These are phyloP conservation scores for Paspalum vaginatum DNA, from an alignment of 176 grass and related monocot species.

Conservation along the genomic window DNA sequence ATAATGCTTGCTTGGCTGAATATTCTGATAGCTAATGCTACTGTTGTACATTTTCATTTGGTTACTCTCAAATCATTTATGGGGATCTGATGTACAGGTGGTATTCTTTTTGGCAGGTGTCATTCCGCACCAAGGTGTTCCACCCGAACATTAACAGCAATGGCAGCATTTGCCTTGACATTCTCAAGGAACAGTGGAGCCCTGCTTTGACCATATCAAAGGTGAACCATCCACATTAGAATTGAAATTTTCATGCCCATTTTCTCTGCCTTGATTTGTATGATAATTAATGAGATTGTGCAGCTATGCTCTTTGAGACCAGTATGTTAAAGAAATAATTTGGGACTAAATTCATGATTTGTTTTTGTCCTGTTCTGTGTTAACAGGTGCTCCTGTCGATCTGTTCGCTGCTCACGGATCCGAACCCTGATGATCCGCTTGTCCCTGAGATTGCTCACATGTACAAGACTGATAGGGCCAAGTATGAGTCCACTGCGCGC, in stretches of 20 bases:
- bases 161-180: conserved; percentile 88
- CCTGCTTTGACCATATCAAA: conserved; percentile 89
- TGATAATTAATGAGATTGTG: neutral
- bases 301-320: neutral
- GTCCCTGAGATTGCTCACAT: conserved; percentile 93
- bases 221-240: conserved; percentile 21
- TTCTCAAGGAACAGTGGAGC: conserved; percentile 93
- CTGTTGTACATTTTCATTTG: neutral
- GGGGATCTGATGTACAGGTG: neutral
- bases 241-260: neutral
- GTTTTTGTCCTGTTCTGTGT: neutral
- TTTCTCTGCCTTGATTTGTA: neutral
- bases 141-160: conserved; percentile 94
- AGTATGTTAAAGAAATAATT: neutral
- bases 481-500: conserved; percentile 82
- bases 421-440: conserved; percentile 77
- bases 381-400: conserved; percentile 76
- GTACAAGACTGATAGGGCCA: conserved; percentile 86
- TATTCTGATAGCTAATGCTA: neutral
- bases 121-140: conserved; percentile 92
- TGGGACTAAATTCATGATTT: no score
- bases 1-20: neutral
- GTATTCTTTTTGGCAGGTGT: conserved; percentile 54
- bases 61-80: neutral
- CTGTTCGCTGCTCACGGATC: conserved; percentile 80